Evolutionary conservation across 2,329 filamentous ascomycete species (phyloP).

Genomic region (Pseudogymnoascus sp.): DNA sequence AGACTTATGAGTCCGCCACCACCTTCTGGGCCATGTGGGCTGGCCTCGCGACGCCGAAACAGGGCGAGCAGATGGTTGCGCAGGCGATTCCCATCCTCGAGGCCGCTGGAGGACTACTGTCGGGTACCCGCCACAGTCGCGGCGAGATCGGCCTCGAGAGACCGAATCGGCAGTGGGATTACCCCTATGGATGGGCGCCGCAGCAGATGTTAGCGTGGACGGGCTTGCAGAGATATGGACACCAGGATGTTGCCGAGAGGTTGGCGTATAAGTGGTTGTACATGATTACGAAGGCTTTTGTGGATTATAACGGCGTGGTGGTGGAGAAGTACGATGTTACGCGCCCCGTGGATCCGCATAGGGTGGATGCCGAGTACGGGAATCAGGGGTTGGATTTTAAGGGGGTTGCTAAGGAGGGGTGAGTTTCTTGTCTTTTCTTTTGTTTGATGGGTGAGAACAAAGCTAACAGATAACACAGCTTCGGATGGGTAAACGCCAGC

Average conservation of each 20-base stretch:
- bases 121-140: constrained; percentile 82
- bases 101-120: constrained; percentile 75
- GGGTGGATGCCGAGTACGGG: constrained; percentile 93
- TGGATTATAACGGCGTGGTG: constrained; percentile 96
- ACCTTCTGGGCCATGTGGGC: constrained; percentile 99
- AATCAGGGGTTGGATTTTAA: constrained; percentile 96
- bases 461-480: constrained; percentile 53
- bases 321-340: constrained; percentile 99
- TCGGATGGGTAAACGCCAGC: constrained; percentile 98
- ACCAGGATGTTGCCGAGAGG: constrained; percentile 79
- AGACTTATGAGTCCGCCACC: constrained; percentile 80
- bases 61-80: constrained; percentile 74
- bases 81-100: constrained; percentile 83
- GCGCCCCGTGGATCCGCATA: constrained; percentile 77
- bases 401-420: constrained; percentile 93
- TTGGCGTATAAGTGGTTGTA: constrained; percentile 94
- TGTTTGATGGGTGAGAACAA: not conserved
- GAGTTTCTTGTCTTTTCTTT: constrained; percentile 34
- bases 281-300: constrained; percentile 97
- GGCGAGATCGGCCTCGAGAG: constrained; percentile 70
- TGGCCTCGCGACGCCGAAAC: constrained; percentile 72
- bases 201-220: constrained; percentile 99
- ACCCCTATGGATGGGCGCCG: constrained; percentile 94
- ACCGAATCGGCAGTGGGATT: constrained; percentile 97
- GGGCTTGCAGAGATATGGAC: constrained; percentile 83